These are phyloP conservation scores for Cymbidium sinense DNA, from an alignment of 106 monocot genomes.

Conservation along the genomic window DNA sequence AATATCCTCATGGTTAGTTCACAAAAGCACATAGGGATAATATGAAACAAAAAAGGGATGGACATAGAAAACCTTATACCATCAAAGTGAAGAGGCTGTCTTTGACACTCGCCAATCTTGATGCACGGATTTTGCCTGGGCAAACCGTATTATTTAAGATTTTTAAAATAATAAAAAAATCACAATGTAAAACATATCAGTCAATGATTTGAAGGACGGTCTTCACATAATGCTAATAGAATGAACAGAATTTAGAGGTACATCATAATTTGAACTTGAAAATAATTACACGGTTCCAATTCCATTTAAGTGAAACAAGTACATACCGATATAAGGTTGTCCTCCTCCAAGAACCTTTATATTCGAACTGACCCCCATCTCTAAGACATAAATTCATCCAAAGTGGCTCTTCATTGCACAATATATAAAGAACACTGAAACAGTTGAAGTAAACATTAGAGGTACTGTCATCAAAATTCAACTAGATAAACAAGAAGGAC, in stretches of 20 bases:
- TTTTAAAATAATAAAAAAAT: background rate
- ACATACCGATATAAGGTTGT: constrained; percentile 57
- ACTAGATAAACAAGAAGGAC: background rate
- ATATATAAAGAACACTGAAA: constrained; percentile 82
- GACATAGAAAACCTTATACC: constrained; percentile 31
- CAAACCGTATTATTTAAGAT: constrained; percentile 9
- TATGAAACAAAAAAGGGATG: background rate
- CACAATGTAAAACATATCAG: background rate
- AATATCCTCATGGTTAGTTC: background rate
- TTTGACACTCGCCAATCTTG: constrained; percentile 17
- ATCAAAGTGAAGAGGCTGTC: constrained; percentile 57
- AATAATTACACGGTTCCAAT: background rate
- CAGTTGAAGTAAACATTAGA: constrained; percentile 10
- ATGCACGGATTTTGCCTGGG: constrained; percentile 49
- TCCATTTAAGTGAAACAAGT: background rate
- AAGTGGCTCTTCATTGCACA: constrained; percentile 96
- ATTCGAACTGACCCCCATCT: constrained; percentile 61
- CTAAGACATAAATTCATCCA: constrained; percentile 87
- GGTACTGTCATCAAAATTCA: background rate
- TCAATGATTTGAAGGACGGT: background rate
- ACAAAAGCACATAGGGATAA: background rate
- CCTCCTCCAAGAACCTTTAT: constrained; percentile 82
- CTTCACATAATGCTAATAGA: background rate
- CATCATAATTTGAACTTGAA: background rate
- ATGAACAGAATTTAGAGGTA: background rate